Base-by-base conservation (phyloP, 495 filamentous ascomycete genomes). In the Physcia stellaris region DNA sequence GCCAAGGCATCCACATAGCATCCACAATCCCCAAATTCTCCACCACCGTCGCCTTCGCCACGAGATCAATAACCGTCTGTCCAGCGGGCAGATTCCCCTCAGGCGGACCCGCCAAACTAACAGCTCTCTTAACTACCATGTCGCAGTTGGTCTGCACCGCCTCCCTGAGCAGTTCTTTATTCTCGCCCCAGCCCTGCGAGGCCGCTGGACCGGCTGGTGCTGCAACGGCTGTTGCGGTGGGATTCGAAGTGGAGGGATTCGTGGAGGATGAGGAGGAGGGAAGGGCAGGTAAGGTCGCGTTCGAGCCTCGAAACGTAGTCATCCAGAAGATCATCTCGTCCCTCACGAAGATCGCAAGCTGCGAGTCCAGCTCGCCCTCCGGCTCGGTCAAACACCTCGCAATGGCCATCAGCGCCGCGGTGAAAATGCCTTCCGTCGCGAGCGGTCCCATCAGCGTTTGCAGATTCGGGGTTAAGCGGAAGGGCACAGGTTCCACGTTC, bases 291-390 rank as follows among this genome's bases (percentile, higher is more conserved):
- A n/a, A n/a, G n/a, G n/a, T n/a, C n/a, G n/a, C n/a, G n/a, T n/a
- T n/a, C n/a, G n/a, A n/a, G n/a, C n/a, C n/a, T n/a, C n/a, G n/a
- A n/a, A n/a, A n/a, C 39, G 73, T 75, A 6, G 84, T 94, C 48
- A 83, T 84, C 90, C 90, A 96, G 61, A 87, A 94, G 51, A 86
- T 86, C 77, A 96, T 92, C 58, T 99, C 92, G 49, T 99, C 92
- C 17, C 88, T 71, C 39, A 99, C 87, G 53, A 94, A 96, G 46
- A 99, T 71, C 40, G 79, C 80, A 16, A 99, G 71, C 44, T 90
- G 84, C 57, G 90, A 83, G 46, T 94, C 92, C 10, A 99, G 68
- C 56, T 94, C 85, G 13, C 44, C 70, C 46, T 83, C 83, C 21
- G 84, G 83, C 51, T 95, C 87, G n/a, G 86, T 90, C 39, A 99